Conservation (phyloP, 306 rosid species). For the Vachellia collinsii region DNA sequence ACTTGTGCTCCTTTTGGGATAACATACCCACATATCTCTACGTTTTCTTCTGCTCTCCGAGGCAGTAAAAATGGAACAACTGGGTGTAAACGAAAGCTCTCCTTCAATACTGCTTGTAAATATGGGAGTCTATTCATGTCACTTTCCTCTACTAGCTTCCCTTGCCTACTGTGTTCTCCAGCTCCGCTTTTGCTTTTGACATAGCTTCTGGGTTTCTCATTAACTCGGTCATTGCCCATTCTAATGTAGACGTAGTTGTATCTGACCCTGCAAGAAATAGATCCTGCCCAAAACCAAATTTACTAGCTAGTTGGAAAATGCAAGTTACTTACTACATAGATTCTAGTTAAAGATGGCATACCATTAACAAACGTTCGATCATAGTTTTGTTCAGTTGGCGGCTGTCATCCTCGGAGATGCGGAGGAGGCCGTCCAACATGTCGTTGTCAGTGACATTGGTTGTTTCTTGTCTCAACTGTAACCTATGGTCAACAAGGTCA, state of each 20-base stretch:
- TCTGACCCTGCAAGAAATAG: not conserved
- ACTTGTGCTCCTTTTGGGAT: conserved; percentile 12
- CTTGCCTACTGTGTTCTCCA: not conserved
- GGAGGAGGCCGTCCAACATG: not conserved
- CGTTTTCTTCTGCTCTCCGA: not conserved
- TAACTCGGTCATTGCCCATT: conserved; percentile 3
- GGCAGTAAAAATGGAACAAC: not conserved
- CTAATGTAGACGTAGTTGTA: conserved; percentile 9
- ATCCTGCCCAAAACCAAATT: not conserved
- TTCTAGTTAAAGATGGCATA: not conserved
- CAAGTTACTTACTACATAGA: not conserved
- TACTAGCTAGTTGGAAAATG: too few species aligned
- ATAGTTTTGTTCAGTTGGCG: not conserved
- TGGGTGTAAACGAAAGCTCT: not conserved
- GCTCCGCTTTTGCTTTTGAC: conserved; percentile 16
- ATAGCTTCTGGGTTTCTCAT: not conserved
- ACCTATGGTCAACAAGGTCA: not conserved
- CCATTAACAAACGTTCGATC: not conserved
- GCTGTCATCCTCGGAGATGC: not conserved
- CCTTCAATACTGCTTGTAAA: not conserved
- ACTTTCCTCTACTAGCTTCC: not conserved
- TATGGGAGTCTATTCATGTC: conserved; percentile 14
- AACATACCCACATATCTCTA: not conserved
- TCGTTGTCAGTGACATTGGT: not conserved
- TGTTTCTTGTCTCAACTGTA: conserved; percentile 1